A percentile compares a stretch with the other conserved stretches of the same genome.
Evolutionary conservation across 1,284 basidiomycete species (phyloP).

Genomic region (Microbotryum violaceum): DNA sequence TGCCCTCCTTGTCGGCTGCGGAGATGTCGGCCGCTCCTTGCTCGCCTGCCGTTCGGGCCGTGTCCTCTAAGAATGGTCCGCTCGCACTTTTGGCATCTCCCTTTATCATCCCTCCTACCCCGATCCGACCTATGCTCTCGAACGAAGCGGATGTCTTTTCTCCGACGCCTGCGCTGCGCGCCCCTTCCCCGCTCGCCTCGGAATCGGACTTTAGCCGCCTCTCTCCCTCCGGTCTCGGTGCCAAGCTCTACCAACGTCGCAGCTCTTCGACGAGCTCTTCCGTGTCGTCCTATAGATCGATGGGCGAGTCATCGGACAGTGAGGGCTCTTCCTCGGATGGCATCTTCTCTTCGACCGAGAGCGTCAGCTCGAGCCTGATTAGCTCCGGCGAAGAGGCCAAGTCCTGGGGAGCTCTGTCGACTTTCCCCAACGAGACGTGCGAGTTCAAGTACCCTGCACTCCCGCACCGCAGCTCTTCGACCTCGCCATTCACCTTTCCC

Average conservation of each 20-base stretch:
- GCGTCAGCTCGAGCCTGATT: constrained; percentile 20
- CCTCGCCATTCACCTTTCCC: constrained; percentile 4
- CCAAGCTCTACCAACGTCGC: constrained; percentile 13
- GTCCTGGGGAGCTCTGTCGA: no score
- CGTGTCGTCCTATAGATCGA: constrained; percentile 10
- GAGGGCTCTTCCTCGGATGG: constrained; percentile 11
- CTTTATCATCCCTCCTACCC: constrained; percentile 26
- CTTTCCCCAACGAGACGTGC: neutral
- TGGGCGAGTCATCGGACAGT: neutral
- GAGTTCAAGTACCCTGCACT: constrained; percentile 13
- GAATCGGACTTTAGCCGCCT: constrained; percentile 17
- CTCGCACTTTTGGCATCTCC: constrained; percentile 27
- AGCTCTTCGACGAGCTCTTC: constrained; percentile 25
- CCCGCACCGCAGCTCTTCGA: constrained; percentile 12
- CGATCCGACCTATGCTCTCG: constrained; percentile 14
- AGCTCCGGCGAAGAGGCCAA: neutral
- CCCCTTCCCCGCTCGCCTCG: constrained; percentile 20
- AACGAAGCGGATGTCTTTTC: constrained; percentile 23
- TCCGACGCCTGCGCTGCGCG: constrained; percentile 19
- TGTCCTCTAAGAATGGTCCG: neutral
- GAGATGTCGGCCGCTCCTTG: constrained; percentile 18
- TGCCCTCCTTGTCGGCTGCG: constrained; percentile 22
- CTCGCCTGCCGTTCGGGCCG: constrained; percentile 1
- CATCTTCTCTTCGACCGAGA: constrained; percentile 21
- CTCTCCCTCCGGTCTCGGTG: constrained; percentile 19